Base-by-base conservation (phyloP, 1,139 yeast genomes). In the Geotrichum bryndzae region DNA sequence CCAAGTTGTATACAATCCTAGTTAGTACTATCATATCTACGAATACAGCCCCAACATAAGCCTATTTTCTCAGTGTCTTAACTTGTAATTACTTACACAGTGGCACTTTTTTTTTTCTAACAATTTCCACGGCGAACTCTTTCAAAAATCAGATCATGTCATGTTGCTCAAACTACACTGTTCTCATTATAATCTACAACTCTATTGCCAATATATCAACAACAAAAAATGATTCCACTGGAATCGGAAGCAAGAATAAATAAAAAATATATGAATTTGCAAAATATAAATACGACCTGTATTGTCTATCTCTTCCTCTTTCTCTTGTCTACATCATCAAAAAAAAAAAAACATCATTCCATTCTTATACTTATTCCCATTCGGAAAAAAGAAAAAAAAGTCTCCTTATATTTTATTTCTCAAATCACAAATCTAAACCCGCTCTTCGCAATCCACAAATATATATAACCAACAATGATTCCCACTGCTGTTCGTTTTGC, bases 401-500 rank as follows among this genome's bases (percentile, higher is more conserved):
- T 48, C 48, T 31, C n/a, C 53, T 38, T 13, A 31, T 22, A 2
- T 41, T 13, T 29, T n/a, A 23, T 35, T 53, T 53, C 18, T 53
- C 46, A 33, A 23, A 41, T 27, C 41, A 27, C 35, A 46, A 11
- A 23, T 13, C 22, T 29, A 18, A 48, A 48, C 18, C 13, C 51
- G 25, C 7, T 11, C 13, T 48, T 22, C 5, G 2, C 27, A n/a
- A 13, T 48, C 13, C 18, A 8, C 11, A 23, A 48, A 48, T 13
- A 23, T 23, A 22, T 48, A 25, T 53, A 18, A n/a, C 13, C 45
- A 38, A 59, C 33, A 48, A 60, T 60, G 62, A 52, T 56, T 48
- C 59, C 62, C 15, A 56, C 62, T 48, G 62, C 62, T 45, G 53
- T 46, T 53, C 59, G 62, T 35, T 35, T 52, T 27, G 55, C 59